phyloP scores from a whole-genome alignment of 768 basidiomycete genomes.

The Hericium rajendrae region DNA sequence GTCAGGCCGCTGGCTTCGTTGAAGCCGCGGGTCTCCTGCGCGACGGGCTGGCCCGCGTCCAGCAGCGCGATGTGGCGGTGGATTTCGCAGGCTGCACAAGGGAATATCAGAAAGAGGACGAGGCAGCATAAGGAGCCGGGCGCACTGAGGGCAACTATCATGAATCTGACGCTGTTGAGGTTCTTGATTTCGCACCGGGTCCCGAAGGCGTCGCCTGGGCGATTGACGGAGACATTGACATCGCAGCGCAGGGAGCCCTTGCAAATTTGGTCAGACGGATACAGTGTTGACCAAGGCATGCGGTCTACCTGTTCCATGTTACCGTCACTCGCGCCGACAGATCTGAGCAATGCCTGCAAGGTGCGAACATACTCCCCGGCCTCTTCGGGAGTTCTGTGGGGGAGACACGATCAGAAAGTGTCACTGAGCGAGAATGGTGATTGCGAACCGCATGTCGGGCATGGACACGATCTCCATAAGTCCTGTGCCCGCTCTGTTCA shows the following conservation, averaged over 20 bases:
- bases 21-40: conserved; percentile 88
- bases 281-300: background rate
- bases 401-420: background rate
- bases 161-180: conserved; percentile 82
- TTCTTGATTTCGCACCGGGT: conserved; percentile 97
- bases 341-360: conserved; percentile 71
- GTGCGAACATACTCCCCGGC: conserved; percentile 79
- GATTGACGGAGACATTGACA: conserved; percentile 88
- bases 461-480: conserved; percentile 95
- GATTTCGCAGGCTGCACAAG: conserved; percentile 64
- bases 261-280: conserved; percentile 4
- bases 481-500: conserved; percentile 83
- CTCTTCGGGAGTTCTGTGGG: conserved; percentile 67
- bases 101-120: background rate
- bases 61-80: conserved; percentile 63
- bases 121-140: conserved; percentile 3
- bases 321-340: conserved; percentile 83
- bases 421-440: background rate
- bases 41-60: conserved; percentile 31
- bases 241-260: conserved; percentile 94
- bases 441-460: conserved; percentile 64
- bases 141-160: conserved; percentile 77
- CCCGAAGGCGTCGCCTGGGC: conserved; percentile 48
- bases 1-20: conserved; percentile 78
- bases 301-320: conserved; percentile 90